Conservation (phyloP, 805 yeast genomes). For the Candida succiphila region DNA sequence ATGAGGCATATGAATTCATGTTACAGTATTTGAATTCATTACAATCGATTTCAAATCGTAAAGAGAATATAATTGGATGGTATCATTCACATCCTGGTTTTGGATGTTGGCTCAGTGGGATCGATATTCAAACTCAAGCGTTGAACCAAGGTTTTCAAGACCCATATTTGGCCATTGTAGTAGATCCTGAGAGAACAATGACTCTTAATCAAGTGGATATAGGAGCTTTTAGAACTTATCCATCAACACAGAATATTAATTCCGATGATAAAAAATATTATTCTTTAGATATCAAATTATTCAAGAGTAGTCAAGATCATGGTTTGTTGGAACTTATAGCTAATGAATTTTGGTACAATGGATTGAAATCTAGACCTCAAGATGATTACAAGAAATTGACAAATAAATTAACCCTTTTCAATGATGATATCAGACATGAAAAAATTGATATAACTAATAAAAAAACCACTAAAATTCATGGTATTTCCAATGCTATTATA, state of each 20-base stretch:
- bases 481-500: too few relatives aligned
- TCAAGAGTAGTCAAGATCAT: conserved; percentile 41
- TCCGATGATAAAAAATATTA: conserved; percentile 54
- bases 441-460: too few relatives aligned
- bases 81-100: conserved; percentile 96
- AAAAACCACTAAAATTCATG: too few relatives aligned
- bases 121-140: conserved; percentile 83
- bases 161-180: conserved; percentile 81
- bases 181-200: conserved; percentile 69
- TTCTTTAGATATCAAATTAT: conserved; percentile 50
- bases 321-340: conserved; percentile 32
- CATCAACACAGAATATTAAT: conserved; percentile 1
- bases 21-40: conserved; percentile 61
- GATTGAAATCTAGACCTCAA: conserved; percentile 13
- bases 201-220: conserved; percentile 62
- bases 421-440: neutral
- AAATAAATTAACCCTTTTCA: conserved; percentile 6
- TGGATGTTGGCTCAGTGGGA: conserved; percentile 93
- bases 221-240: conserved; percentile 78
- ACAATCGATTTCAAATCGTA: conserved; percentile 33
- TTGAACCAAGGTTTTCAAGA: conserved; percentile 85
- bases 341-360: conserved; percentile 36
- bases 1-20: conserved; percentile 93
- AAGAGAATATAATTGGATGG: conserved; percentile 89
- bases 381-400: conserved; percentile 8